Evolutionary conservation across 1,284 basidiomycete genomes (phyloP).

Genomic region (Anthracocystis panici-leucophaei): DNA sequence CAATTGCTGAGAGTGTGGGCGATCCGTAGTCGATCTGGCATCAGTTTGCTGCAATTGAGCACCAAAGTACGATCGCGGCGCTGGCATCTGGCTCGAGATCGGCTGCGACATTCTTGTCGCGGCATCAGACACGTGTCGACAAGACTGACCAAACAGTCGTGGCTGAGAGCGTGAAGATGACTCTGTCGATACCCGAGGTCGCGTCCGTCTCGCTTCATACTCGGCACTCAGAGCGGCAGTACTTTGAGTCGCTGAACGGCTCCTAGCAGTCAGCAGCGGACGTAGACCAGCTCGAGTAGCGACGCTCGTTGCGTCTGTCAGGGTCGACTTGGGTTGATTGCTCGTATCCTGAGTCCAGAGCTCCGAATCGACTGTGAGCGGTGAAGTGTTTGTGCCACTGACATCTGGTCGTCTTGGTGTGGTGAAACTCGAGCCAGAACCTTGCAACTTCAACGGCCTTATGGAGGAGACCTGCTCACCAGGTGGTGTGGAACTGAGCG

Average conservation of each 20-base stretch:
- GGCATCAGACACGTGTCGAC: background rate
- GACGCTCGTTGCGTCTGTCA: slow-evolving; percentile 25
- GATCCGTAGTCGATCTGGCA: background rate
- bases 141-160: too few species aligned
- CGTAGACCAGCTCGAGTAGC: background rate
- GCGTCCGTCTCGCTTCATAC: background rate
- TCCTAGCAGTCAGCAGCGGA: background rate
- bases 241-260: background rate
- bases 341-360: slow-evolving; percentile 26
- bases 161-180: background rate
- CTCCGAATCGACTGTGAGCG: slow-evolving; percentile 12
- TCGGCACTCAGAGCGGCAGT: background rate
- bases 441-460: slow-evolving; percentile 15
- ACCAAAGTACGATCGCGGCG: background rate
- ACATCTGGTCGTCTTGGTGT: slow-evolving; percentile 9
- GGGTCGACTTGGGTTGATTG: slow-evolving; percentile 13
- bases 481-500: background rate
- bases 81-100: background rate
- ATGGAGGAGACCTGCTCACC: background rate
- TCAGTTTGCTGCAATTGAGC: background rate
- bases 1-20: background rate
- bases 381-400: slow-evolving; percentile 21
- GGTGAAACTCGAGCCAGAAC: background rate
- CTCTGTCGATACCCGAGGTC: background rate
- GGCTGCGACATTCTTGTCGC: background rate